Evolutionary conservation across 306 rosid species (phyloP), one percentile per base, ranked within the genome.

Genomic region (Gynostemma pentaphyllum): DNA sequence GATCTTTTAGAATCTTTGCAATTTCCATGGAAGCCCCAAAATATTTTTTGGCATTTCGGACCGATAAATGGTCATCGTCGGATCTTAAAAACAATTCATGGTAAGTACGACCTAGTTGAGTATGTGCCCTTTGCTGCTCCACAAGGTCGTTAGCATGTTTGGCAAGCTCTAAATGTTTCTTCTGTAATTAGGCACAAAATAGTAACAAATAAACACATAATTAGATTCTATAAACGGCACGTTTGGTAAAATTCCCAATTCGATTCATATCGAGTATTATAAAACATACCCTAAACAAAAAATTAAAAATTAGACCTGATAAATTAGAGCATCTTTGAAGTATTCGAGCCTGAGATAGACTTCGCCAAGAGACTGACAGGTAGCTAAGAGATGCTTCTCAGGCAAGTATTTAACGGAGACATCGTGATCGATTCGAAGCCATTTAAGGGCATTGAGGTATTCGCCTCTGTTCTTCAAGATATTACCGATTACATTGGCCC

Each of bases 281-380:
- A n/a, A n/a, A n/a, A n/a, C n/a, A n/a, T n/a, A n/a, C n/a, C n/a
- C n/a, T n/a, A n/a, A n/a, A n/a, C n/a, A n/a, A n/a, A n/a, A n/a
- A n/a, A n/a, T n/a, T n/a, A n/a, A n/a, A n/a, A n/a, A n/a, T n/a
- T n/a, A n/a, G n/a, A 80, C 98, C 98, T 92, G 98, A 74, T 64
- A 92, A 59, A 30, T 19, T 27, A 88, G 84, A 64, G 96, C 98
- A 1, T 86, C 74, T 21, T 48, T 7, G 82, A 82, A 92, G 1
- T 60, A 63, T 51, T 81, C 84, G 15, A 83, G 98, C 7, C 95
- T 88, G 64, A 92, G 90, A 50, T 88, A 88, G 64, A 88, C 75
- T 66, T 92, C 98, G 3, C 96, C 98, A 47, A 92, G 82, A 13
- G 96, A 92, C 80, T 92, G 98, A 22, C 98, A 88, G 2, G 96